These are phyloP conservation scores for Monilinia polystroma DNA, from an alignment of 2,329 filamentous ascomycete species.

Conservation along the genomic window DNA sequence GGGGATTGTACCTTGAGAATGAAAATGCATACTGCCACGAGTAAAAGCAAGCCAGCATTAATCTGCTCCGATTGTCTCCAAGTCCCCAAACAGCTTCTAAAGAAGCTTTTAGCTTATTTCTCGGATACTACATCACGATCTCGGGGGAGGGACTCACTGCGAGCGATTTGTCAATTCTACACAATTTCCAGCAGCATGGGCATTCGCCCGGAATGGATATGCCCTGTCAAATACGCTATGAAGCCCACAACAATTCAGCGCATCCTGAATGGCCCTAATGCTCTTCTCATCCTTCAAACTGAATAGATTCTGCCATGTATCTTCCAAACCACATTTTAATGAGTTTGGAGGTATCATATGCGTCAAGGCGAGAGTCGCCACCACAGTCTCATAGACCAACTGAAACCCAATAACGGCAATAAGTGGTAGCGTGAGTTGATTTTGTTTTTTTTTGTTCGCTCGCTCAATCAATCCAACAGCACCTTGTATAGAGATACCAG, in stretches of 20 bases:
- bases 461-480: slow-evolving; percentile 30
- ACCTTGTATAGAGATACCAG: slow-evolving; percentile 35
- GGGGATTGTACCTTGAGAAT: slow-evolving; percentile 53
- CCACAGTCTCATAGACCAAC: slow-evolving; percentile 39
- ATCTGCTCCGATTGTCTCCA: slow-evolving; percentile 58
- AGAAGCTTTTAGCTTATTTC: not conserved
- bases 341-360: slow-evolving; percentile 36
- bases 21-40: slow-evolving; percentile 53
- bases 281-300: slow-evolving; percentile 48
- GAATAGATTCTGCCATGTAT: slow-evolving; percentile 57
- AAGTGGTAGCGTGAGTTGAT: slow-evolving; percentile 35
- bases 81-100: slow-evolving; percentile 49
- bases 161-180: slow-evolving; percentile 22
- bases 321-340: slow-evolving; percentile 54
- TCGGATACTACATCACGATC: not conserved
- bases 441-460: slow-evolving; percentile 31
- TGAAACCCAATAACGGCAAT: slow-evolving; percentile 38
- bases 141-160: not conserved
- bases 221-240: slow-evolving; percentile 56
- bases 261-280: slow-evolving; percentile 63
- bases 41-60: slow-evolving; percentile 55
- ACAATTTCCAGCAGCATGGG: slow-evolving; percentile 21
- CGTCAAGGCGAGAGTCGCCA: slow-evolving; percentile 38
- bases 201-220: slow-evolving; percentile 55
- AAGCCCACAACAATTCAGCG: slow-evolving; percentile 66